Evolutionary conservation across 148 eudicot species (phyloP), one percentile per base, ranked within the genome.

Genomic region (Camellia japonica): DNA sequence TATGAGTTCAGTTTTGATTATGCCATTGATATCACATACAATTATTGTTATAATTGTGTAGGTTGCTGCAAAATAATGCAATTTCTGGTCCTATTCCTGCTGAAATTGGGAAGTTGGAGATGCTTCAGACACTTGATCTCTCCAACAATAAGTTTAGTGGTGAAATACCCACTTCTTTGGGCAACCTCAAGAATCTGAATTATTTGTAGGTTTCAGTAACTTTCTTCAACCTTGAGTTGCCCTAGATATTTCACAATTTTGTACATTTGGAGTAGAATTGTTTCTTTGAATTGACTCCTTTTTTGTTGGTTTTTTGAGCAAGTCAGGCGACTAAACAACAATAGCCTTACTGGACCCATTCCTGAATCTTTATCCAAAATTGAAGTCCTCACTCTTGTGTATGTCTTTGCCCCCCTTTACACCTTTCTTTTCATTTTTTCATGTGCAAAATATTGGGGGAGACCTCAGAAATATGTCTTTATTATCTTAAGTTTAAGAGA

Each of bases 321-420:
- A 84, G 74, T 72, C 93, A 95, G 98, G 91, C 92, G 94, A 80
- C 81, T 95, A 13, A 95, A 90, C 86, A 95, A 93, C 92, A 95
- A 95, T 79, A 95, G 94, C 86, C 93, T 95, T 71, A 84, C 85
- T 44, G 98, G 98, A 86, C 76, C 89, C 3, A 83, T 88, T 69
- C 89, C 91, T 18, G 88, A 87, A 64, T 88, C 97, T 76, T 87
- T 95, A 41, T 84, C 94, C 6, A 70, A 80, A 64, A 75, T 93
- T 78, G 86, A 86, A 51, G 93, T 92, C 78, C 87, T 95, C 75
- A 88, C 94, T 65, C 92, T 95, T 66, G 90, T 95, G 98, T 95
- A 93, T 79, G 98, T 87, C 30, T 74, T 19, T 51, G 66, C 38
- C 44, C 72, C 55, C 43, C 7, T 18, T 44, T 44, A 30, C 68